A percentile compares a stretch with the other conserved stretches of the same genome.
Conservation (phyloP, 805 yeast genomes). For the Komagataella kurtzmanii region DNA sequence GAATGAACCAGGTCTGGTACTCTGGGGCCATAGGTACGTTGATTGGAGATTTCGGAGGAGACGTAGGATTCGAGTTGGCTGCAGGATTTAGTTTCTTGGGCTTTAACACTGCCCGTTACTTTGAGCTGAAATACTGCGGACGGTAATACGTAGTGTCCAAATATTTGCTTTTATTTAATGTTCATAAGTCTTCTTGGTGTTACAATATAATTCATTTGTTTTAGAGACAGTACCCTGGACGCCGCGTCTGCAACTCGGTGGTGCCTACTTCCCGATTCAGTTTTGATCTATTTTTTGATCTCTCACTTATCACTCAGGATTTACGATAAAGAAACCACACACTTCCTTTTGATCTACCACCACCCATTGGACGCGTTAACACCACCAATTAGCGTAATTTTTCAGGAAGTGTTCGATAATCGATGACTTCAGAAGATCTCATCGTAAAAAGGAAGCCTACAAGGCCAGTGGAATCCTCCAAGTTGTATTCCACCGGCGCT, state of each 20-base stretch:
- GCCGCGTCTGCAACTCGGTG: not conserved
- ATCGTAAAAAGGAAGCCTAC: not conserved
- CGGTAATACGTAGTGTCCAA: conserved; percentile 15
- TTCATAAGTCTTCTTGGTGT: not conserved
- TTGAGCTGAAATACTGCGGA: conserved; percentile 54
- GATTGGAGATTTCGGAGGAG: conserved; percentile 67
- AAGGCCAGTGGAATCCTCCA: not conserved
- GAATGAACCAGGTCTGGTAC: conserved; percentile 85
- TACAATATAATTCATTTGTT: too few species aligned
- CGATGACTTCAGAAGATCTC: not conserved
- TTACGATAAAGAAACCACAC: not conserved
- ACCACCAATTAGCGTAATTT: not conserved
- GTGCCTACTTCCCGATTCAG: not conserved
- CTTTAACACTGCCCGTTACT: conserved; percentile 41
- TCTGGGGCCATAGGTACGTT: conserved; percentile 48
- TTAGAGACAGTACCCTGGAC: not conserved
- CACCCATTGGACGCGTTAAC: not conserved
- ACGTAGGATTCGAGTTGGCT: conserved; percentile 75
- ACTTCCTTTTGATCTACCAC: not conserved
- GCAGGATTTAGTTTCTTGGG: conserved; percentile 52
- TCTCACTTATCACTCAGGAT: not conserved
- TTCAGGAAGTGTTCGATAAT: not conserved
- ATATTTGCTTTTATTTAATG: not conserved
- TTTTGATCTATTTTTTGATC: not conserved
- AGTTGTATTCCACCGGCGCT: not conserved